A percentile compares a stretch with the other conserved stretches of the same genome.
Evolutionary conservation across 345 rosid genomes (phyloP).

Genomic region (Linum tenue): DNA sequence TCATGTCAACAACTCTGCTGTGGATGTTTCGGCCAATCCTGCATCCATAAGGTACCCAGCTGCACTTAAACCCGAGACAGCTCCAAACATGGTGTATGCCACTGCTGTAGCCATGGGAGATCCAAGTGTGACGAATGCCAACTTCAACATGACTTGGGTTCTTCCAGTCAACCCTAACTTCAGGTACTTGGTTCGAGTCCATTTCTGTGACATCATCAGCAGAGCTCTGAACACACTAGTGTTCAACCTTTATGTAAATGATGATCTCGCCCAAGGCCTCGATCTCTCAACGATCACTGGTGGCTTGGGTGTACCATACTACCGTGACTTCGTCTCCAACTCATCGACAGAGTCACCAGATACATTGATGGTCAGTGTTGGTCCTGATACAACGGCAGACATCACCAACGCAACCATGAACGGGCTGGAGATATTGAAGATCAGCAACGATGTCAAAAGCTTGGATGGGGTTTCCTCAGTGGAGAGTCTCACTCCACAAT

Average conservation of each 20-base stretch:
- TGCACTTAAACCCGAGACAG: slow-evolving; percentile 48
- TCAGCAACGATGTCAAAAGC: slow-evolving; percentile 70
- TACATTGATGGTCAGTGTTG: slow-evolving; percentile 70
- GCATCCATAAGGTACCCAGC: slow-evolving; percentile 44
- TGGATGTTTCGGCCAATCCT: slow-evolving; percentile 56
- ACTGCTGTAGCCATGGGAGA: slow-evolving; percentile 84
- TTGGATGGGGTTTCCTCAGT: slow-evolving; percentile 61
- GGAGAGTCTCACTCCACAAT: slow-evolving; percentile 42
- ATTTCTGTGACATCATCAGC: slow-evolving; percentile 85
- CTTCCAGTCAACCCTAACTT: slow-evolving; percentile 54
- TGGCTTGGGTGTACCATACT: slow-evolving; percentile 53
- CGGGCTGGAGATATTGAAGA: slow-evolving; percentile 84
- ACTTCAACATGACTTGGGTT: slow-evolving; percentile 92
- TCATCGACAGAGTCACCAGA: slow-evolving; percentile 37
- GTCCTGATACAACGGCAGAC: slow-evolving; percentile 63
- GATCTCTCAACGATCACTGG: slow-evolving; percentile 55
- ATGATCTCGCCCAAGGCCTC: slow-evolving; percentile 61
- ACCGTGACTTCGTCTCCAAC: slow-evolving; percentile 68
- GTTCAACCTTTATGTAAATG: slow-evolving; percentile 74
- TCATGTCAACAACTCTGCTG: slow-evolving; percentile 80
- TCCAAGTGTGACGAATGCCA: slow-evolving; percentile 52
- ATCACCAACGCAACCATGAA: slow-evolving; percentile 58
- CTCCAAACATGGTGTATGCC: slow-evolving; percentile 88
- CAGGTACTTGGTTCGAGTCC: slow-evolving; percentile 77
- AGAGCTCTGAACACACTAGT: slow-evolving; percentile 58